Evolutionary conservation across 2,329 filamentous ascomycete species (phyloP), one percentile per base, ranked within the genome.

Genomic region (Phoma sp.): DNA sequence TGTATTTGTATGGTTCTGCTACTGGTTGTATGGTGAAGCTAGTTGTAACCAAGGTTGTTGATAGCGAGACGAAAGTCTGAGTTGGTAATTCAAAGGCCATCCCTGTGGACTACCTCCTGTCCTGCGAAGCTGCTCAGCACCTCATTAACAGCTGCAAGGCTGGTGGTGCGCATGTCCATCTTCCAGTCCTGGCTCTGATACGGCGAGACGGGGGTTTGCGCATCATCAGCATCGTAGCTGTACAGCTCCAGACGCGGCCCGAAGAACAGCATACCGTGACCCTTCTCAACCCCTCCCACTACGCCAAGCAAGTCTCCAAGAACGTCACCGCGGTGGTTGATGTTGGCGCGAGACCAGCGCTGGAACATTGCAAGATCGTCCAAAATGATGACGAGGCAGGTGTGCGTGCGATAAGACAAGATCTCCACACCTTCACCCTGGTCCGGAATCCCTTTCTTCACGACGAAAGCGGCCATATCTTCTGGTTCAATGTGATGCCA

Each of bases 171-270:
- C 52, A 60, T 45, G 32, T 63, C 57, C 42, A 65, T 26, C 11
- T 25, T 46, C 40, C 52, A 58, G 26, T 12, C 14, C 17, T 25
- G 40, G 34, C 17, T 42, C 45, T 15, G 12, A 7, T 2, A 33
- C 36, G 21, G 52, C 30, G 18, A 37, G 34, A 40, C 33, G 18
- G 42, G 47, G 12, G 14, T 10, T 5, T 39, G 12, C 5, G 30
- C 42, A 1, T 47, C 23, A 18, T 53, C 42, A 17, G 49, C 47
- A 21, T 64, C 52, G 42, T 59, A 72, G 5, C 38, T 32, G 56
- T 71, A 71, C 34, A 67, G 53, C 43, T 70, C 67, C 20, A 73
- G 47, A 4, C 51, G 54, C 3, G 58, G 49, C 17, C 70, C 69
- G 7, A 68, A 57, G 15, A 73, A 49, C 9, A 72, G 29, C 17